Base-by-base conservation (phyloP, 2,329 filamentous ascomycete species). In the Dactylella cylindrospora region DNA sequence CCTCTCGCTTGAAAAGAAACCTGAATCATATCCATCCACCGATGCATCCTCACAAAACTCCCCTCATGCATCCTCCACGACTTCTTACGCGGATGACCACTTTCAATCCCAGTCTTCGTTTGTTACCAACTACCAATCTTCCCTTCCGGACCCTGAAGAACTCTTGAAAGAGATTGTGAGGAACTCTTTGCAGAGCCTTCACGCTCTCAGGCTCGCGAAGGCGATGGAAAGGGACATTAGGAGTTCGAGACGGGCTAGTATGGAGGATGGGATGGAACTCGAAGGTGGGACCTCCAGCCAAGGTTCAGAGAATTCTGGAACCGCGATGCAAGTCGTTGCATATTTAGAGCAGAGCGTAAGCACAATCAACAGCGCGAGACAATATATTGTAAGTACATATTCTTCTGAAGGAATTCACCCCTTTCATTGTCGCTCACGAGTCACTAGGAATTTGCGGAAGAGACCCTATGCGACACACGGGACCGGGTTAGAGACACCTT, bases 81-180 rank as follows among this genome's bases (percentile, higher is more conserved):
- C 57, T 9, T 62, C 57, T 2, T 52, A 62, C n/a, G 45, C 57
- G 4, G 57, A 62, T 19, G 49, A 62, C 8, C 51, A 54, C 13
- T 53, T 39, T 5, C 39, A 40, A 6, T 40, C 15, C 19, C 15
- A 28, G 29, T 5, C 49, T 12, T 25, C 49, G 12, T 38, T 32
- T 10, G 25, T 54, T 20, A 19, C 23, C 5, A 49, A 54, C 8
- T 35, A 43, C 15, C 57, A 62, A 20, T 10, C 36, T 10, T 10
- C 29, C n/a, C 23, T 54, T 3, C 59, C 59, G 0, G 59, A 64
- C 19, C 59, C 59, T 2, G 59, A 64, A 19, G 59, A 64, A 13
- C 32, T 64, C 4, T 32, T 64, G 15, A 64, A 64, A 29, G 59
- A 64, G 20, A 57, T 64, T n/a, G 52, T 64, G 13, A 45, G 59